A percentile compares a stretch with the other conserved stretches of the same genome.
Conservation (phyloP, 2,329 filamentous ascomycete species). For the Pseudopithomyces chartarum region DNA sequence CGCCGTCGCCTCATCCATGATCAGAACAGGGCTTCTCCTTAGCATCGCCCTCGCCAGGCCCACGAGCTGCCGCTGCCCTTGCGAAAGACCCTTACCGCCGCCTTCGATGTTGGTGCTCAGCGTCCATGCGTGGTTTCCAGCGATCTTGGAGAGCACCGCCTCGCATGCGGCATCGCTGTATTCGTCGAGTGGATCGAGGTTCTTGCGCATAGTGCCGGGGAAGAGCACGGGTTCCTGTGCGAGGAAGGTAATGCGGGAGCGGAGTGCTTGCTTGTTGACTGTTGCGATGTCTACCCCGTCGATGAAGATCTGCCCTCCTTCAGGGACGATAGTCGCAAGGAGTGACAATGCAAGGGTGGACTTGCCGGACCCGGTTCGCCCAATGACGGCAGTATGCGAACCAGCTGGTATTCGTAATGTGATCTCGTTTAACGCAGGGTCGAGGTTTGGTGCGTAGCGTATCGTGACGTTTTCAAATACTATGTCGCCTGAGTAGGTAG, state of each 20-base stretch:
- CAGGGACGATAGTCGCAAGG: conserved; percentile 59
- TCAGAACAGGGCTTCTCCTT: conserved; percentile 63
- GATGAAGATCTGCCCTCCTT: conserved; percentile 62
- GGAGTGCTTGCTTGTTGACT: conserved; percentile 63
- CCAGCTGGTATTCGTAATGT: conserved; percentile 77
- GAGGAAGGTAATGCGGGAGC: conserved; percentile 68
- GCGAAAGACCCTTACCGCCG: conserved; percentile 65
- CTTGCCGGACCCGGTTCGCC: conserved; percentile 78
- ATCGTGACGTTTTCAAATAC: conserved; percentile 78
- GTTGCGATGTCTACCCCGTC: conserved; percentile 65
- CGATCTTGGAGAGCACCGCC: conserved; percentile 60
- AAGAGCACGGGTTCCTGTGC: conserved; percentile 71
- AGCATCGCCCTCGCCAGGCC: conserved; percentile 67
- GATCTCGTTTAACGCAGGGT: conserved; percentile 71
- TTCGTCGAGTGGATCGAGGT: conserved; percentile 65
- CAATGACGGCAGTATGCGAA: conserved; percentile 78
- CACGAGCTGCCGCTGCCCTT: conserved; percentile 69
- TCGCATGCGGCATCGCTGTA: conserved; percentile 61
- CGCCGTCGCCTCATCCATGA: conserved; percentile 70
- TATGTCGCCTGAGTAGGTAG: conserved; percentile 71
- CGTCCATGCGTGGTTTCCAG: conserved; percentile 60
- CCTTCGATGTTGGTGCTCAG: conserved; percentile 62
- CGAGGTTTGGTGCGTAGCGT: conserved; percentile 77
- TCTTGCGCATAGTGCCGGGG: conserved; percentile 64
- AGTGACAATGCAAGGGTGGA: conserved; percentile 72